A percentile compares a stretch with the other conserved stretches of the same genome.
Evolutionary conservation across 495 filamentous ascomycete species (phyloP).

Genomic region (Penicillium cataractarum): DNA sequence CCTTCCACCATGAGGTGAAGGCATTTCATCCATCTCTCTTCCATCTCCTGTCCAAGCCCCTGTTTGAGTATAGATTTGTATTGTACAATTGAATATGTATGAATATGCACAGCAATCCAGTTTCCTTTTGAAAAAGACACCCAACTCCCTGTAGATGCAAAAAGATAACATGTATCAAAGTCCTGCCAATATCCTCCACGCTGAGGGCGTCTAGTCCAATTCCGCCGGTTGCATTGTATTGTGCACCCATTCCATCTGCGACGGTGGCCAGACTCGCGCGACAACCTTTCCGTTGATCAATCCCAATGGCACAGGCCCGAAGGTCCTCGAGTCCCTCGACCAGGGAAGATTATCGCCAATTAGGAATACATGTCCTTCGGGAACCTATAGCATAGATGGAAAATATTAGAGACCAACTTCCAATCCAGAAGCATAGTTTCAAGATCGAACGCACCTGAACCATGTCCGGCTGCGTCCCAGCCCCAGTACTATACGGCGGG

Average conservation of each 20-base stretch:
- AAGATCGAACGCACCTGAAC: conserved; percentile 62
- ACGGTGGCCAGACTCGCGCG: conserved; percentile 59
- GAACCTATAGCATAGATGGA: conserved; percentile 60
- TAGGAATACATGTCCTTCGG: conserved; percentile 86
- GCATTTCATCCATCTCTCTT: conserved; percentile 14
- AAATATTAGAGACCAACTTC: conserved; percentile 17
- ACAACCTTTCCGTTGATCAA: conserved; percentile 87
- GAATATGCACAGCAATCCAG: conserved; percentile 47
- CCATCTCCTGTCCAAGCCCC: conserved; percentile 26
- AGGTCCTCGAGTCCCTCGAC: conserved; percentile 83
- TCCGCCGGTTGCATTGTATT: conserved; percentile 51
- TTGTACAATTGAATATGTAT: conserved; percentile 54
- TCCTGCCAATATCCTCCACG: conserved; percentile 3
- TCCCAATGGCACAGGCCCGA: conserved; percentile 82
- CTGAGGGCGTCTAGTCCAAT: conserved; percentile 16
- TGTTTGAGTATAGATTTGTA: conserved; percentile 42
- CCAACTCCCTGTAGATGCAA: conserved; percentile 36
- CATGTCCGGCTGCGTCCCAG: conserved; percentile 60
- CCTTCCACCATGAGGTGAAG: conserved; percentile 47
- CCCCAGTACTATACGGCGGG: conserved; percentile 51
- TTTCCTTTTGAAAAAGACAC: conserved; percentile 27
- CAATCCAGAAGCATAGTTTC: conserved; percentile 1
- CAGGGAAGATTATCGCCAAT: conserved; percentile 83
- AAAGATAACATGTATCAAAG: conserved; percentile 2
- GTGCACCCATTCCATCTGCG: conserved; percentile 53